These are phyloP conservation scores for Sisymbrium irio DNA, from an alignment of 345 rosid species.

Conservation along the genomic window DNA sequence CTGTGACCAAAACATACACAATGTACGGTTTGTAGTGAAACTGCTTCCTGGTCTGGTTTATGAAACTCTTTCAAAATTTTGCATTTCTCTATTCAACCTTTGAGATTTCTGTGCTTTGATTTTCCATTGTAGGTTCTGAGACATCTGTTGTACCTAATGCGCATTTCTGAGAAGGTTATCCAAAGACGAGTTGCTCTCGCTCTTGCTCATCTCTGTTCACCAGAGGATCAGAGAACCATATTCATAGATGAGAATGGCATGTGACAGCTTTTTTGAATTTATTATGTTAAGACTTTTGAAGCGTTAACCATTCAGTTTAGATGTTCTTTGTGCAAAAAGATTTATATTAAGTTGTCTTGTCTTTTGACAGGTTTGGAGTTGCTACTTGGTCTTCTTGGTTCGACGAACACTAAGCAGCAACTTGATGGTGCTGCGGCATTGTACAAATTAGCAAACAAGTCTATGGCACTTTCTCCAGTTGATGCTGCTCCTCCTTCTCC, in stretches of 20 bases:
- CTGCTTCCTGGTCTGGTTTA: slow-evolving; percentile 3
- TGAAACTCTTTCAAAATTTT: background rate
- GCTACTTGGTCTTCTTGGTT: slow-evolving; percentile 85
- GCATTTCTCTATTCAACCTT: background rate
- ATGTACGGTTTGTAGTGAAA: slow-evolving; percentile 7
- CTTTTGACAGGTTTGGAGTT: slow-evolving; percentile 73
- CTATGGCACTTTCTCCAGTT: slow-evolving; percentile 77
- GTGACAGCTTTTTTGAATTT: slow-evolving; percentile 24
- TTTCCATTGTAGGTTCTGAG: slow-evolving; percentile 65
- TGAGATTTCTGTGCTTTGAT: slow-evolving; percentile 17
- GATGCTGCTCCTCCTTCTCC: slow-evolving; percentile 99
- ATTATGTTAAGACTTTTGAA: background rate
- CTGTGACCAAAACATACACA: background rate
- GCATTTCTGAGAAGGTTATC: slow-evolving; percentile 73
- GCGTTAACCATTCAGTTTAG: slow-evolving; percentile 6
- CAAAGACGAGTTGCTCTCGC: slow-evolving; percentile 90
- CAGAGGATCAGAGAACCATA: slow-evolving; percentile 81
- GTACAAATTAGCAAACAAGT: slow-evolving; percentile 78
- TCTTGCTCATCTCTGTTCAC: slow-evolving; percentile 92
- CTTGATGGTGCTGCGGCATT: slow-evolving; percentile 95
- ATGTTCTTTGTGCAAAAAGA: slow-evolving; percentile 12
- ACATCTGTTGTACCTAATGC: slow-evolving; percentile 85
- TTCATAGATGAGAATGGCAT: slow-evolving; percentile 80
- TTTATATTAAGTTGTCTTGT: slow-evolving; percentile 12
- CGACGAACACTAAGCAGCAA: slow-evolving; percentile 72